Base-by-base conservation (phyloP, 2,329 filamentous ascomycete species). In the Hypoxylon sp. region DNA sequence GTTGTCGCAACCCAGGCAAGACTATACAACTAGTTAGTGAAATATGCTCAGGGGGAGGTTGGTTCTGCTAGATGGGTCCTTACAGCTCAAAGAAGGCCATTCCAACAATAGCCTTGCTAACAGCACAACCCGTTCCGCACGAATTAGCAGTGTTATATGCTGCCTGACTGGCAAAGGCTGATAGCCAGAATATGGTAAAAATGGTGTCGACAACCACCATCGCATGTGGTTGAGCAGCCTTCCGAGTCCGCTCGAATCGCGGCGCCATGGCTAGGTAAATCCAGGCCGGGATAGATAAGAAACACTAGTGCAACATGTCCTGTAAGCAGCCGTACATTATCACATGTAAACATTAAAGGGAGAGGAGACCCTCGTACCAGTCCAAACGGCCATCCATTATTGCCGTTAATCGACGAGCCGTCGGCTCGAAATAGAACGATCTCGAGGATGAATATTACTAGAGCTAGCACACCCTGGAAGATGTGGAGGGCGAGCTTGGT, bases 261-360 rank as follows among this genome's bases (percentile, higher is more conserved):
- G 89, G 89, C 3, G 88, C 86, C 84, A 90, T 88, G 72, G 87
- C 84, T 53, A 91, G 83, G 79, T 88, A 92, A 67, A 92, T 84
- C 82, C 89, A 89, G 48, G 88, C 87, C 0, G 88, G 88, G 51
- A 90, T 82, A 14, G 86, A 86, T 33, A 92, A 79, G 80, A 91
- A 91, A 79, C 87, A 90, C 90, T 92, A 65, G 58, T 52, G 29
- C 44, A 29, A 58, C 52, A 53, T 42, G 17, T 47, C 55, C 14
- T n/a, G 56, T 72, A 42, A 72, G 71, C 37, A 52, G 9, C 24
- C 39, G 57, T 37, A 42, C 14, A 14, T 35, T 17, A 8, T 54
- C 42, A 4, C 19, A 55, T 13, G 11, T 17, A 39, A 29, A 54
- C 5, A 57, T 39, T 11, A 48, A 61, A 26, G 42, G 31, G 55